Evolutionary conservation across 1,139 yeast species (phyloP), one percentile per base, ranked within the genome.

Genomic region (Debaryomyces singareniensis): DNA sequence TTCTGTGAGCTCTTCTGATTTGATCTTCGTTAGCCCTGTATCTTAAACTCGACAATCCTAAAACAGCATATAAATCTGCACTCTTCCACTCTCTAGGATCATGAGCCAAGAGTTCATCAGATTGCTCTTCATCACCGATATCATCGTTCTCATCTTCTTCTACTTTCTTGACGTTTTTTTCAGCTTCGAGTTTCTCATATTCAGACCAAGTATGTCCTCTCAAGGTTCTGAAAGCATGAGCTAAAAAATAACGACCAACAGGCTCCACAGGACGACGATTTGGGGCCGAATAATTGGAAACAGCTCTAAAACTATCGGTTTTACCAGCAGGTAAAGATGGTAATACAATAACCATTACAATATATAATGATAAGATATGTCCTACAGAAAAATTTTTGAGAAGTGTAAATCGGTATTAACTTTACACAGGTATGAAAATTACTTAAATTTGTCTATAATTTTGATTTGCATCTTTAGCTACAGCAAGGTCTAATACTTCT

Each of bases 201-300:
- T 93, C 97, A 32, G 96, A 86, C 96, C 96, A 91, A 35, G 97
- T 86, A 66, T 95, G 96, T 59, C 96, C 96, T 64, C 96, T 79
- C 47, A 89, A 71, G 38, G 94, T 78, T 71, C 98, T 83, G 46
- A 95, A 80, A 37, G 98, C 98, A 53, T 93, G 98, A 35, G 96
- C 96, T 51, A 93, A 71, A 67, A 86, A 91, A 55, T 75, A 83
- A 43, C 93, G 93, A 33, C 99, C 99, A 44, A 89, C 96, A 23
- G 98, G 97, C 65, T 91, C 98, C 43, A 89, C 71, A 39, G 91
- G 81, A 58, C 96, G 89, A 54, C 85, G 84, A 32, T 73, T 73
- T 33, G 95, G 78, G 18, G 79, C 71, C 29, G 86, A 53, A 54
- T 73, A 74, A 37, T 68, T 64, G 39, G 73, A 61, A 28, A 54